Evolutionary conservation across 1,139 yeast species (phyloP).

Genomic region (Debaryomyces udenii): DNA sequence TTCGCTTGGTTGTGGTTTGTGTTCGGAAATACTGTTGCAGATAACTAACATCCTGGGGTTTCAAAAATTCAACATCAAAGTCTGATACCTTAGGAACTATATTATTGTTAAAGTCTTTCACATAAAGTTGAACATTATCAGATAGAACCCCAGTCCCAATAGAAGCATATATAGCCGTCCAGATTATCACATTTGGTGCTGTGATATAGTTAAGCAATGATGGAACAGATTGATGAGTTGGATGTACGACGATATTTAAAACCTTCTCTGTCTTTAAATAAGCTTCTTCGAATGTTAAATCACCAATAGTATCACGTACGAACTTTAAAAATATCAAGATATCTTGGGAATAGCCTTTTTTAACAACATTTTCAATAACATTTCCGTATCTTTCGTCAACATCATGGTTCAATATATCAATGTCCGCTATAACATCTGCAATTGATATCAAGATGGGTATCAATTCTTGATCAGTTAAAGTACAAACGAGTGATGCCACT

Average conservation of each 20-base stretch:
- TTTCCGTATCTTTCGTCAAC: slow-evolving; percentile 69
- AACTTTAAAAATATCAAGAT: slow-evolving; percentile 76
- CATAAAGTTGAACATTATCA: slow-evolving; percentile 63
- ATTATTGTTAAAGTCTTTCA: slow-evolving; percentile 67
- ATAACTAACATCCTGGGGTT: slow-evolving; percentile 53
- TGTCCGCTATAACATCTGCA: slow-evolving; percentile 54
- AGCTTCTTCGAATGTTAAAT: slow-evolving; percentile 91
- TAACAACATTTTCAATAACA: slow-evolving; percentile 65
- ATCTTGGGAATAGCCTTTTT: slow-evolving; percentile 84
- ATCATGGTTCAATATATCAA: slow-evolving; percentile 52
- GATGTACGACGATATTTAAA: slow-evolving; percentile 86
- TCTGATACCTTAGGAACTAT: slow-evolving; percentile 49
- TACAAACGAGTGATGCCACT: slow-evolving; percentile 83
- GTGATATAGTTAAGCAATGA: slow-evolving; percentile 85
- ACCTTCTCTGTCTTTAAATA: slow-evolving; percentile 82
- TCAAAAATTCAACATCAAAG: slow-evolving; percentile 38
- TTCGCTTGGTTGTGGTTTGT: slow-evolving; percentile 21
- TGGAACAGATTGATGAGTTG: slow-evolving; percentile 73
- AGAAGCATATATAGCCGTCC: slow-evolving; percentile 82
- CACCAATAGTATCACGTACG: slow-evolving; percentile 77
- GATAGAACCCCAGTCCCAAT: slow-evolving; percentile 70
- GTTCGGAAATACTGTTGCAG: slow-evolving; percentile 42
- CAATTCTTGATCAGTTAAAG: slow-evolving; percentile 60
- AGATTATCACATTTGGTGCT: slow-evolving; percentile 88
- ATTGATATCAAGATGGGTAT: slow-evolving; percentile 50